Conservation (phyloP, 2,329 filamentous ascomycete genomes). For the Alternaria arbusti region DNA sequence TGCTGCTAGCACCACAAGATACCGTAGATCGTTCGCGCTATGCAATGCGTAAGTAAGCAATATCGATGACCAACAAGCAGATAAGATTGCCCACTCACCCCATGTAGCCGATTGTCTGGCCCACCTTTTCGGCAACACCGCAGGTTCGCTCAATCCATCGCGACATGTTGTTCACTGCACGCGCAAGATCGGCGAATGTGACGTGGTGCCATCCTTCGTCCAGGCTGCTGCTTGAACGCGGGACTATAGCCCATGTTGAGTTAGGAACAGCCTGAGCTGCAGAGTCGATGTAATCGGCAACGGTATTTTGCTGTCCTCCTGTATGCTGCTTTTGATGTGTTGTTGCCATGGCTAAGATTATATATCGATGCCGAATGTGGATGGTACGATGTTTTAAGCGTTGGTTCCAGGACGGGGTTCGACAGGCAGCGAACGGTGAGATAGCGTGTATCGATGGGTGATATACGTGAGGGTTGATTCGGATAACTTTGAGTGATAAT, state of each 20-base stretch:
- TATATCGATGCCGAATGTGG: background rate
- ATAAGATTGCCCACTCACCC: background rate
- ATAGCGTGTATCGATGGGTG: too few species aligned
- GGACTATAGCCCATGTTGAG: background rate
- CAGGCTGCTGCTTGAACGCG: background rate
- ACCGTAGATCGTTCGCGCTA: conserved; percentile 1
- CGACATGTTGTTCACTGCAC: background rate
- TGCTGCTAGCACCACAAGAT: conserved; percentile 2
- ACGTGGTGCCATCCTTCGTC: background rate
- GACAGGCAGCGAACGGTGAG: background rate
- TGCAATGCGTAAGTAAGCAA: background rate
- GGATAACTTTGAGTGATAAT: background rate
- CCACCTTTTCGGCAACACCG: background rate
- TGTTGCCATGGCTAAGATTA: background rate
- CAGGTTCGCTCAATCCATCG: background rate
- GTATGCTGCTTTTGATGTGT: background rate
- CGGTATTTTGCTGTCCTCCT: background rate
- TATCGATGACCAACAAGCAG: accelerated
- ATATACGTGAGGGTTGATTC: background rate
- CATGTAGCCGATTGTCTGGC: conserved; percentile 2
- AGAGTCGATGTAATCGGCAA: conserved; percentile 1
- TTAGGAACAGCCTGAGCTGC: background rate
- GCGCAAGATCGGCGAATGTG: background rate
- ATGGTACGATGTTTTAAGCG: background rate
- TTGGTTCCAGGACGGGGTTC: background rate